phyloP scores from a whole-genome alignment of 2,329 filamentous ascomycete species.

The Chaetomiaceae sp. region DNA sequence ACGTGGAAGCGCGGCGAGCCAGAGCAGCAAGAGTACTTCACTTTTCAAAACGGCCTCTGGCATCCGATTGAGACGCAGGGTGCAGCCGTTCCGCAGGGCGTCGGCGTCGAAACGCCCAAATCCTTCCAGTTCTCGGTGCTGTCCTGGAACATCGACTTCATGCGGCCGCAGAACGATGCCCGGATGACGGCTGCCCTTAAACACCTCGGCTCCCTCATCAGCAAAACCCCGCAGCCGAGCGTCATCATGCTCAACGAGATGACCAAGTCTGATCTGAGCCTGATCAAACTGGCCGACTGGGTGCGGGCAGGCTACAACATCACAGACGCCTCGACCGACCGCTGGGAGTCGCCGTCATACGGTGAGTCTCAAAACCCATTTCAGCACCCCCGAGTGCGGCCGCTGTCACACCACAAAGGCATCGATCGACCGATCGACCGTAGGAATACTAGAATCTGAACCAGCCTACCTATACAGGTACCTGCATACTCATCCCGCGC shows the following conservation, averaged over 20 bases:
- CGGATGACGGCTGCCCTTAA: conserved; percentile 34
- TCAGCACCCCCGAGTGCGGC: too few relatives aligned
- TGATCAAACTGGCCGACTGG: conserved; percentile 44
- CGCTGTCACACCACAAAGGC: too few relatives aligned
- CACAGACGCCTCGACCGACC: conserved; percentile 39
- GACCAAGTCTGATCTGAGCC: conserved; percentile 39
- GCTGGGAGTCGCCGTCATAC: conserved; percentile 45
- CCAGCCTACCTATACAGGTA: conserved; percentile 34
- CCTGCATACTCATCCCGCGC: conserved; percentile 48
- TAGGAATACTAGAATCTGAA: too few relatives aligned
- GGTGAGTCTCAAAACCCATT: conserved; percentile 10
- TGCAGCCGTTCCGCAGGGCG: conserved; percentile 5
- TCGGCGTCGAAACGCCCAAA: neutral
- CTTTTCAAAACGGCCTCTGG: conserved; percentile 18
- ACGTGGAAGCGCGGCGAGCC: conserved; percentile 19
- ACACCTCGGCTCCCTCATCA: conserved; percentile 26
- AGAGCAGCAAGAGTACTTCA: conserved; percentile 21
- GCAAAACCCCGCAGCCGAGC: conserved; percentile 23
- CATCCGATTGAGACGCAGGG: neutral
- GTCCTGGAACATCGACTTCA: conserved; percentile 38
- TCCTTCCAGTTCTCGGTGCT: conserved; percentile 25
- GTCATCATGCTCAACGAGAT: conserved; percentile 54
- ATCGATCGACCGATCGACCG: too few relatives aligned
- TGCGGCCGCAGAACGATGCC: conserved; percentile 30
- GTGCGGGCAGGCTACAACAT: conserved; percentile 44